Evolutionary conservation across 331 rosid species (phyloP).

Genomic region (Dryas integrifolia): DNA sequence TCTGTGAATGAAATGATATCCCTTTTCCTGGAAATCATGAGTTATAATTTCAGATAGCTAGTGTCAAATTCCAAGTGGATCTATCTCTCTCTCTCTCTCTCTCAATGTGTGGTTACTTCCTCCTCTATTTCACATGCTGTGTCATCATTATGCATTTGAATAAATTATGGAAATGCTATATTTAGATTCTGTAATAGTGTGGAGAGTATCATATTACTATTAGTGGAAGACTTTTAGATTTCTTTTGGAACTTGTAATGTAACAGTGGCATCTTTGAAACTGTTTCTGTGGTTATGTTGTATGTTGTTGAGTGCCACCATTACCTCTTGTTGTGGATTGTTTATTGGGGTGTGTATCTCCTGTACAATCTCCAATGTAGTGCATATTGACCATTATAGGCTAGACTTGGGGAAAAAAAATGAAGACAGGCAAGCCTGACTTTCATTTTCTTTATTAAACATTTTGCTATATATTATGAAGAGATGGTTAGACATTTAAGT

Average conservation of each 20-base stretch:
- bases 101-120: background rate
- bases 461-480: background rate
- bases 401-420: background rate
- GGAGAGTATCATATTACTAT: background rate
- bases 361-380: background rate
- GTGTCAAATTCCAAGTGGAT: background rate
- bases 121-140: background rate
- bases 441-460: background rate
- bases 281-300: background rate
- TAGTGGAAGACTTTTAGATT: background rate
- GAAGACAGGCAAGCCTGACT: background rate
- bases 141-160: background rate
- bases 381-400: background rate
- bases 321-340: background rate
- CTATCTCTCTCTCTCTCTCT: too few species aligned
- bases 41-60: background rate
- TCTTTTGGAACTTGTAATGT: background rate
- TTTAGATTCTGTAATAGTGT: background rate
- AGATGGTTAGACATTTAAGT: background rate
- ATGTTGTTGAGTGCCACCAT: background rate
- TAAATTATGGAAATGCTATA: background rate
- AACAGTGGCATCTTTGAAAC: background rate
- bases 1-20: background rate
- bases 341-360: background rate
- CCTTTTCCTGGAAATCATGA: background rate